Percentiles rank a stretch among this genome's conserved stretches.
Evolutionary conservation across 1,284 basidiomycete species (phyloP).

Genomic region (Cutaneotrichosporon sp.): DNA sequence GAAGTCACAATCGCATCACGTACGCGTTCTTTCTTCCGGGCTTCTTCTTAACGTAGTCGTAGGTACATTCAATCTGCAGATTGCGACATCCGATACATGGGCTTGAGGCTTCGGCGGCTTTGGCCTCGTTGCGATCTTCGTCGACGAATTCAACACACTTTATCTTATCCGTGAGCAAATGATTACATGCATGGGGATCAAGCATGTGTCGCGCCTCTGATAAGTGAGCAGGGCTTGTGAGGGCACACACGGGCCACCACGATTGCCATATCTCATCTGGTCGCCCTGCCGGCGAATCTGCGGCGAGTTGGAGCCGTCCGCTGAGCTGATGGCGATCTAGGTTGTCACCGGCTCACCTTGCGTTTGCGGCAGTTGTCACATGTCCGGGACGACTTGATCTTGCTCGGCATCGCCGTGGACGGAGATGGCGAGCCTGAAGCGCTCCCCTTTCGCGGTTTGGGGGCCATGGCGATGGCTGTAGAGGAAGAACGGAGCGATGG

Average conservation of each 20-base stretch:
- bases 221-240: too few relatives aligned
- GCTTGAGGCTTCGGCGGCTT: neutral
- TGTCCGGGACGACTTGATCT: slow-evolving; percentile 19
- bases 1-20: too few relatives aligned
- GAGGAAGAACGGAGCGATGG: too few relatives aligned
- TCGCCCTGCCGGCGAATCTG: neutral
- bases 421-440: too few relatives aligned
- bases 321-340: too few relatives aligned
- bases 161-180: slow-evolving; percentile 23
- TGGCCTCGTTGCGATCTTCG: too few relatives aligned
- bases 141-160: slow-evolving; percentile 35
- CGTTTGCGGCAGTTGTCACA: slow-evolving; percentile 43
- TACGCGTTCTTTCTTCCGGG: slow-evolving; percentile 45
- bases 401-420: slow-evolving; percentile 1
- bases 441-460: too few relatives aligned
- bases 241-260: too few relatives aligned
- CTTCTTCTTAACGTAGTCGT: slow-evolving; percentile 43
- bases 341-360: slow-evolving; percentile 39
- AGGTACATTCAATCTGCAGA: slow-evolving; percentile 38
- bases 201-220: too few relatives aligned
- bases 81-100: slow-evolving; percentile 42
- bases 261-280: too few relatives aligned
- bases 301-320: neutral
- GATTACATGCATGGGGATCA: too few relatives aligned
- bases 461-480: too few relatives aligned